Evolutionary conservation across 108 stramenopile species (phyloP), one percentile per base, ranked within the genome.

Genomic region (Pseudonitzschia pungens): DNA sequence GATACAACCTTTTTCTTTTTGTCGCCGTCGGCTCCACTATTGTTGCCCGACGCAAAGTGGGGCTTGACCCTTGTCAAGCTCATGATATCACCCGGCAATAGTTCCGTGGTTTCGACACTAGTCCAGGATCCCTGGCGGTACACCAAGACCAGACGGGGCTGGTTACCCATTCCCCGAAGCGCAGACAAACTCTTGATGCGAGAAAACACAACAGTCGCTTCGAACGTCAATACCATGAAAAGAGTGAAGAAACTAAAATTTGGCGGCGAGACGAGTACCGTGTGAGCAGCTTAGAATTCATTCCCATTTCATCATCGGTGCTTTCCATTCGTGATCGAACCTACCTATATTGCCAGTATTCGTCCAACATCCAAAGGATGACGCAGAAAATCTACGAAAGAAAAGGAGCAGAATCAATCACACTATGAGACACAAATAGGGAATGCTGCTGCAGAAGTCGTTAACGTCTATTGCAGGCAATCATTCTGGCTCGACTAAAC

Each of bases 11-110:
- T 76, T 45, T 69, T 69, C 28, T 44, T 65, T 29, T 31, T 67
- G 26, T 6, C 15, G 7, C 60, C 14, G 11, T 28, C 41, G 10
- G 41, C 53, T 45, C 83, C 83, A 20, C n/a, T n/a, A n/a, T n/a
- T n/a, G n/a, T n/a, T n/a, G n/a, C n/a, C n/a, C n/a, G n/a, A n/a
- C n/a, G 70, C 72, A 68, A 71, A 77, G 70, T 84, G 87, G 0
- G 85, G 83, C 60, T 81, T 80, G 26, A 72, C 57, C 7, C 92
- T 78, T 15, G 83, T 91, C 67, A 98, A 73, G 77, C 92, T 93
- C 80, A 97, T 75, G 45, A 98, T 81, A 87, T 98, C 98, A 28
- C 98, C 98, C 26, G 98, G 98, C 31, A 98, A 75, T 51, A 98
- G 78, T 36, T 96, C 87, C 7, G 82, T 83, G 33, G 89, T 67